Evolutionary conservation across 805 yeast genomes (phyloP).

Genomic region (Metschnikowia hibisci): DNA sequence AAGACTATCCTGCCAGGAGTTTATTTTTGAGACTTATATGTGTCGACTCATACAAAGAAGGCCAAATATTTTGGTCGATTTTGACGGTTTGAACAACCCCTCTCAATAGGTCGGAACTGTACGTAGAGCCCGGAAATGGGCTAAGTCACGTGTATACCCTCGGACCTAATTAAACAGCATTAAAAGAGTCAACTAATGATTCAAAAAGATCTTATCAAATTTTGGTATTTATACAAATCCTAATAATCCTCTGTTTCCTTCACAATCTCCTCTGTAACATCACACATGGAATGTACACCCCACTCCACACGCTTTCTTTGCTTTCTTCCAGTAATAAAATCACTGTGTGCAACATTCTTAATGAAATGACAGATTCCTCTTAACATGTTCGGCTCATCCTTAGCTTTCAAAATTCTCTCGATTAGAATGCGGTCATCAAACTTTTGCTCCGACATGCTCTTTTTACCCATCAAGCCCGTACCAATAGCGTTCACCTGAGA

Average conservation of each 20-base stretch:
- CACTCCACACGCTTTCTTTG: constrained; percentile 59
- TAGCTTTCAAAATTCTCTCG: constrained; percentile 50
- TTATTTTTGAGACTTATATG: no score
- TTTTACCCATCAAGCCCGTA: constrained; percentile 33
- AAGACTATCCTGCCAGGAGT: no score
- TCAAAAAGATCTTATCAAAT: no score
- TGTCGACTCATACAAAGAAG: no score
- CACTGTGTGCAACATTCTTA: constrained; percentile 44
- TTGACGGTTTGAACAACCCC: no score
- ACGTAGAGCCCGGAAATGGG: no score
- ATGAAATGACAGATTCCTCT: constrained; percentile 67
- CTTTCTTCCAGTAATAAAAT: constrained; percentile 48
- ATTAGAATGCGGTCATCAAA: constrained; percentile 48
- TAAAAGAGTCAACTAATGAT: no score
- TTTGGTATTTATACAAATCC: no score
- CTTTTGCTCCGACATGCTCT: constrained; percentile 28
- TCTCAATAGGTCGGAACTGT: no score
- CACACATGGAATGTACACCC: constrained; percentile 58
- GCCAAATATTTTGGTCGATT: no score
- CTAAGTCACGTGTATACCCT: background rate
- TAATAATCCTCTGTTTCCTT: constrained; percentile 9
- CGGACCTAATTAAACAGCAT: no score
- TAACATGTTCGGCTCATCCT: constrained; percentile 53
- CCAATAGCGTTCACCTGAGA: constrained; percentile 50
- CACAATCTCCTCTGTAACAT: constrained; percentile 46